phyloP scores from a whole-genome alignment of 495 filamentous ascomycete genomes.

The Aspergillus cristatus region DNA sequence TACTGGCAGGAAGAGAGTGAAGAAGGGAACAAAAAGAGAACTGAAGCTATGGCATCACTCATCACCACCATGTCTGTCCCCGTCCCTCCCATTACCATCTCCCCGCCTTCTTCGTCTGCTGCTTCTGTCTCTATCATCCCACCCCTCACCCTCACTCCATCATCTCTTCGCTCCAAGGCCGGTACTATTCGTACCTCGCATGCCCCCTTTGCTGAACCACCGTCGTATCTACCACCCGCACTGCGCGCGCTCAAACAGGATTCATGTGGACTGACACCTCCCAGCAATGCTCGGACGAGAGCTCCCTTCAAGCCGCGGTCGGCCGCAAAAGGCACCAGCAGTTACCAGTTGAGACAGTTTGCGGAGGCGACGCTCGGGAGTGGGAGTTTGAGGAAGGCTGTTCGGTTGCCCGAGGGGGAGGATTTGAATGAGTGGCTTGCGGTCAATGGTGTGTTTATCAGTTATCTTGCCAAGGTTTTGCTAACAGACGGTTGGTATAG shows the following conservation, averaged over 20 bases:
- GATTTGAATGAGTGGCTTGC: conserved; percentile 97
- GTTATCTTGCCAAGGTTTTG: too few species aligned
- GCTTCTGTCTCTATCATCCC: conserved; percentile 7
- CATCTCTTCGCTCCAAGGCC: conserved; percentile 16
- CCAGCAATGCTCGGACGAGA: conserved; percentile 80
- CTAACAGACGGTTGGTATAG: conserved; percentile 29
- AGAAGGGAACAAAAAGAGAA: not conserved
- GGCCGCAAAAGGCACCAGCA: conserved; percentile 78
- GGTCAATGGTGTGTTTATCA: conserved; percentile 65
- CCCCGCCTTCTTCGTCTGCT: conserved; percentile 23
- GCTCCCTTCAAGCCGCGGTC: conserved; percentile 88
- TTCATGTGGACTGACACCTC: conserved; percentile 35
- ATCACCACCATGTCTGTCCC: conserved; percentile 63
- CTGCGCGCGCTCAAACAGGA: conserved; percentile 32
- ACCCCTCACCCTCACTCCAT: conserved; percentile 10
- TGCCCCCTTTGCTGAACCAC: conserved; percentile 25
- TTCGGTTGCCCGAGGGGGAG: conserved; percentile 93
- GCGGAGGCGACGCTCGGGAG: conserved; percentile 94
- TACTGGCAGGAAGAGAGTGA: too few species aligned
- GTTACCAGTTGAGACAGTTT: conserved; percentile 95
- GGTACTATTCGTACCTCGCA: conserved; percentile 23
- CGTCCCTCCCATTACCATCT: conserved; percentile 13
- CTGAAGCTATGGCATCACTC: conserved; percentile 50
- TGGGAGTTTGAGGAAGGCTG: conserved; percentile 89
- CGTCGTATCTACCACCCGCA: conserved; percentile 34